Conservation (phyloP, 768 basidiomycete species). For the Mycena latifolia region DNA sequence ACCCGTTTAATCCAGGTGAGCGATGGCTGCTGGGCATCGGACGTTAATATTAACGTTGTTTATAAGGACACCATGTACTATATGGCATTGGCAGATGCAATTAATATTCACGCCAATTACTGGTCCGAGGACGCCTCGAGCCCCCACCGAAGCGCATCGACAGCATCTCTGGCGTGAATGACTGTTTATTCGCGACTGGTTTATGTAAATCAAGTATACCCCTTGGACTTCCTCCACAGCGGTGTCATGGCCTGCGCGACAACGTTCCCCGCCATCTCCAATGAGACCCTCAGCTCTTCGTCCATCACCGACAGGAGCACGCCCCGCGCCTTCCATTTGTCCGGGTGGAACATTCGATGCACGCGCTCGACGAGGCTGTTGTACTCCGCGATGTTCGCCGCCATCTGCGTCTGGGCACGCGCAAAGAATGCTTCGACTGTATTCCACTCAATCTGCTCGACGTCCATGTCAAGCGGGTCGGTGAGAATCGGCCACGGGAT, state of each 20-base stretch:
- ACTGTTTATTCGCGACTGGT: conserved; percentile 15
- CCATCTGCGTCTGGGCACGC: conserved; percentile 43
- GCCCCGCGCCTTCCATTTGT: conserved; percentile 66
- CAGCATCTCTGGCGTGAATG: conserved; percentile 1
- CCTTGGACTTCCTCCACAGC: conserved; percentile 58
- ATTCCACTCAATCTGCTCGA: conserved; percentile 65
- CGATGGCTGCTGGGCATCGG: not conserved
- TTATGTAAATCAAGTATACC: conserved; percentile 26
- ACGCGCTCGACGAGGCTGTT: conserved; percentile 63
- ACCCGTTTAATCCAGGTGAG: conserved; percentile 3
- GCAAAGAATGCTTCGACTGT: conserved; percentile 68
- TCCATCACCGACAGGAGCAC: conserved; percentile 59
- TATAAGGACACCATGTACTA: no score
- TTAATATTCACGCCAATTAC: not conserved
- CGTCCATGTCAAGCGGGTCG: conserved; percentile 43
- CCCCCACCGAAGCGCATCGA: conserved; percentile 32
- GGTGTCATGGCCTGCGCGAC: conserved; percentile 72
- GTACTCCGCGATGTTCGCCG: conserved; percentile 55
- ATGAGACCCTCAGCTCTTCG: conserved; percentile 51
- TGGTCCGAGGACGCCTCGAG: conserved; percentile 6
- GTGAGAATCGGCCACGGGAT: conserved; percentile 39
- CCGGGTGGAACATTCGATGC: conserved; percentile 69
- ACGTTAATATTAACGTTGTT: conserved; percentile 8
- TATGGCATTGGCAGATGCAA: not conserved
- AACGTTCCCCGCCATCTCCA: conserved; percentile 66